phyloP scores from a whole-genome alignment of 2,329 filamentous ascomycete species.

The Clonostachys sp. region DNA sequence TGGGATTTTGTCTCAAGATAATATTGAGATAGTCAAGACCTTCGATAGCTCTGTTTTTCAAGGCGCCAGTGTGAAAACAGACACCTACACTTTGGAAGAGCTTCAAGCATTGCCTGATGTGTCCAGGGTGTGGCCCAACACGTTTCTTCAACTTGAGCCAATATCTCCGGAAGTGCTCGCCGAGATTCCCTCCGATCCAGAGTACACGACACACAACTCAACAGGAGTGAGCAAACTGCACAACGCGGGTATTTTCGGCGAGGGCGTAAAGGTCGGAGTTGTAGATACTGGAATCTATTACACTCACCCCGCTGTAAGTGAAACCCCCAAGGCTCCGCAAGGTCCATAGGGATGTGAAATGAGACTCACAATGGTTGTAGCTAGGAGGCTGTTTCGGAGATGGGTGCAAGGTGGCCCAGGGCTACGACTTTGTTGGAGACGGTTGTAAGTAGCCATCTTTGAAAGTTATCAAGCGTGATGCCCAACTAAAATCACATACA shows the following conservation, averaged over 20 bases:
- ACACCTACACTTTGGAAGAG: constrained; percentile 7
- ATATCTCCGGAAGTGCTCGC: neutral
- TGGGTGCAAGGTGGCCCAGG: constrained; percentile 14
- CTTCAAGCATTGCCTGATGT: constrained; percentile 10
- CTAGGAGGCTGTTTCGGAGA: constrained; percentile 14
- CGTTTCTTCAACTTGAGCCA: neutral
- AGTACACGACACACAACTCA: constrained; percentile 12
- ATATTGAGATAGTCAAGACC: neutral
- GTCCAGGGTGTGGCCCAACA: constrained; percentile 11
- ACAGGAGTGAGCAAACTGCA: constrained; percentile 16
- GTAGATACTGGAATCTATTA: constrained; percentile 18
- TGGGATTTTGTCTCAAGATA: neutral
- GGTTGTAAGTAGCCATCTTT: constrained; percentile 1
- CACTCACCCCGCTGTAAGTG: constrained; percentile 8
- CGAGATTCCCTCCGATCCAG: constrained; percentile 1
- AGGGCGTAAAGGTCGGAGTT: constrained; percentile 14
- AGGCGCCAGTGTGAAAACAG: constrained; percentile 11
- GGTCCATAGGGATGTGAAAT: neutral
- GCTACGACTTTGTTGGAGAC: constrained; percentile 14
- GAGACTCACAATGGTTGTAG: constrained; percentile 30
- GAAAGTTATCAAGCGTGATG: too few relatives aligned
- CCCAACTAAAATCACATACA: too few relatives aligned
- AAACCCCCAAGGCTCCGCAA: neutral
- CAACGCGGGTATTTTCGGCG: constrained; percentile 10
- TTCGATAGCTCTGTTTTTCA: constrained; percentile 8